Evolutionary conservation across 768 basidiomycete genomes (phyloP).

Genomic region (Boletus bicolor): DNA sequence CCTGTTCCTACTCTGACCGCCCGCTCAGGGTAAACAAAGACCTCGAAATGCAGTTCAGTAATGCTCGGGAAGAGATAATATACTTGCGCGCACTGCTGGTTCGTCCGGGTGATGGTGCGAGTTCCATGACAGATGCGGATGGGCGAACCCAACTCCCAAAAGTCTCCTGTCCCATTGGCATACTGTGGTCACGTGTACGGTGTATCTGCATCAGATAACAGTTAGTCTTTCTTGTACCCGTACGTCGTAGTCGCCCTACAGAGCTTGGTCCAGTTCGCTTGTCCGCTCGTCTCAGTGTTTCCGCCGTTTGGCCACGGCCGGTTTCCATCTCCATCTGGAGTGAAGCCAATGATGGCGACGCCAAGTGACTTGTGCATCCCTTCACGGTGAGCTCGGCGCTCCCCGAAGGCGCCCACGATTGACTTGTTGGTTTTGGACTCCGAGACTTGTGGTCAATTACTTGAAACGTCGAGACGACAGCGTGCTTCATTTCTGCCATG

Average conservation of each 20-base stretch:
- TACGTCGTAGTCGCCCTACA: too few relatives aligned
- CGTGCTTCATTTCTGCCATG: neutral
- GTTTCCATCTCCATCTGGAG: neutral
- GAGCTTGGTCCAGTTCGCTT: too few relatives aligned
- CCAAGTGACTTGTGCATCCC: neutral
- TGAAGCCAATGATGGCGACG: neutral
- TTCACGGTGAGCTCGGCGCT: neutral
- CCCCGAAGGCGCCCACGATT: neutral
- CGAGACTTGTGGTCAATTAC: neutral
- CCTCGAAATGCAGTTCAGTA: neutral
- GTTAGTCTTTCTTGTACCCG: too few relatives aligned
- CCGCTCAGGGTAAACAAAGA: neutral
- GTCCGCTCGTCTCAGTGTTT: too few relatives aligned
- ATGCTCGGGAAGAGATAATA: neutral
- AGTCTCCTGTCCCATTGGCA: neutral
- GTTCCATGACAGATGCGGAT: too few relatives aligned
- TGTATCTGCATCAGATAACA: too few relatives aligned
- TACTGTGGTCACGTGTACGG: too few relatives aligned
- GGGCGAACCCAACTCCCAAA: neutral
- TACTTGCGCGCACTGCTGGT: neutral
- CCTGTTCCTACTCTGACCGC: neutral
- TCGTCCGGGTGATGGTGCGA: neutral
- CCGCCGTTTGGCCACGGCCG: too few relatives aligned
- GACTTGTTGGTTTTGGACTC: neutral
- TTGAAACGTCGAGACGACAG: neutral